phyloP scores from a whole-genome alignment of 164 flowering plant genomes.

The Sextonia rubra region DNA sequence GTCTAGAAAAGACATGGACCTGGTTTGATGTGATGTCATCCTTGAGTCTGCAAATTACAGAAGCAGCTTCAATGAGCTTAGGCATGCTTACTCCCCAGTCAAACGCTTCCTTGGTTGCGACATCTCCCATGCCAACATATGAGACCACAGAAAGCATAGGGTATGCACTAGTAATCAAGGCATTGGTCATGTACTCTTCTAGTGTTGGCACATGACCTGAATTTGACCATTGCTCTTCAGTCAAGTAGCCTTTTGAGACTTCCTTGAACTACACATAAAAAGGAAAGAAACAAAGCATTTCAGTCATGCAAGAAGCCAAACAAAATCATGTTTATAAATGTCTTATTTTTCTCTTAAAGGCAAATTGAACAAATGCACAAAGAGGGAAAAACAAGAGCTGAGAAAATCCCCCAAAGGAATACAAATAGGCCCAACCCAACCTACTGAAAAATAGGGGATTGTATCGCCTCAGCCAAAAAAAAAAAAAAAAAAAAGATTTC shows the following conservation, averaged over 20 bases:
- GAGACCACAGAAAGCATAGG: neutral
- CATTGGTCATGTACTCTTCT: constrained; percentile 8
- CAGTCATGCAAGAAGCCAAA: too few relatives aligned
- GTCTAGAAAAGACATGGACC: neutral
- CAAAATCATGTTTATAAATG: too few relatives aligned
- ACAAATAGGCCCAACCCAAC: too few relatives aligned
- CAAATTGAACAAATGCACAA: too few relatives aligned
- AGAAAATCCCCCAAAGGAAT: too few relatives aligned
- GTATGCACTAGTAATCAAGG: neutral
- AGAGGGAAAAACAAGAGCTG: too few relatives aligned
- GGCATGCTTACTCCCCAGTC: constrained; percentile 4
- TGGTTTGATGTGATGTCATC: constrained; percentile 8
- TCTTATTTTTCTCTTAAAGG: too few relatives aligned
- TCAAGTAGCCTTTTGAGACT: constrained; percentile 1
- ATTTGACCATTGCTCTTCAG: constrained; percentile 10
- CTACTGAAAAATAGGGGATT: too few relatives aligned
- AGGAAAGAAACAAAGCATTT: too few relatives aligned
- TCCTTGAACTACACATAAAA: too few relatives aligned
- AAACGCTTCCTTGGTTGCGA: constrained; percentile 4
- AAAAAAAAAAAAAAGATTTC: too few relatives aligned
- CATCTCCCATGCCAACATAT: constrained; percentile 4
- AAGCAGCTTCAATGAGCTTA: neutral
- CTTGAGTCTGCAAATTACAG: constrained; percentile 6
- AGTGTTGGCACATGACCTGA: constrained; percentile 5
- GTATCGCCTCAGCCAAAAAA: too few relatives aligned